phyloP scores from a whole-genome alignment of 331 rosid genomes.

The Malus hybrid region DNA sequence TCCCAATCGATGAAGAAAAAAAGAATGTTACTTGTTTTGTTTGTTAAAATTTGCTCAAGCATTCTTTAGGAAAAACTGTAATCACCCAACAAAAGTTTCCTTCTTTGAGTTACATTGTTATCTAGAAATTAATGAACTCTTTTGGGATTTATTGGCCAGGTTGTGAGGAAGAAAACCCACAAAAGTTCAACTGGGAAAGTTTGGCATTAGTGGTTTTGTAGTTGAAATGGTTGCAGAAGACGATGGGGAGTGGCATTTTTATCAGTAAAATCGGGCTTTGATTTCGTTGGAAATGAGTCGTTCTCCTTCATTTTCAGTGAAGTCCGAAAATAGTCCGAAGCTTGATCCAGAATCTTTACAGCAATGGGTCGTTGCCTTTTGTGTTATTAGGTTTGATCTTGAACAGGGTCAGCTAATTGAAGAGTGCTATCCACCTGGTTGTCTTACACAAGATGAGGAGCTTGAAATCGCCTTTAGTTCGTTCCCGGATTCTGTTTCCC shows the following conservation, averaged over 20 bases:
- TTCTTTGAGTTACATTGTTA: not conserved
- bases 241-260: constrained; percentile 23
- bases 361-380: constrained; percentile 74
- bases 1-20: constrained; percentile 1
- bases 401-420: constrained; percentile 86
- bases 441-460: constrained; percentile 72
- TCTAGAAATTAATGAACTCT: constrained; percentile 10
- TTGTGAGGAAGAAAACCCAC: constrained; percentile 10
- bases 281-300: constrained; percentile 57
- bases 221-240: constrained; percentile 24
- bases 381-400: constrained; percentile 83
- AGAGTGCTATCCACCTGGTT: constrained; percentile 78
- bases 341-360: constrained; percentile 62
- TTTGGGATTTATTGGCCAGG: constrained; percentile 25
- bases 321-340: constrained; percentile 52
- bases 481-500: constrained; percentile 82
- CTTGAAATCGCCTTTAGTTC: constrained; percentile 76
- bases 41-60: not conserved
- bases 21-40: not conserved
- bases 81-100: not conserved
- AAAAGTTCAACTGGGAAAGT: not conserved
- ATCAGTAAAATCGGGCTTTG: constrained; percentile 17
- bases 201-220: constrained; percentile 22
- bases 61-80: not conserved
- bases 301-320: constrained; percentile 65